A percentile compares a stretch with the other conserved stretches of the same genome.
Conservation (phyloP, 208 protist genomes). For the Trypanosoma theileri region DNA sequence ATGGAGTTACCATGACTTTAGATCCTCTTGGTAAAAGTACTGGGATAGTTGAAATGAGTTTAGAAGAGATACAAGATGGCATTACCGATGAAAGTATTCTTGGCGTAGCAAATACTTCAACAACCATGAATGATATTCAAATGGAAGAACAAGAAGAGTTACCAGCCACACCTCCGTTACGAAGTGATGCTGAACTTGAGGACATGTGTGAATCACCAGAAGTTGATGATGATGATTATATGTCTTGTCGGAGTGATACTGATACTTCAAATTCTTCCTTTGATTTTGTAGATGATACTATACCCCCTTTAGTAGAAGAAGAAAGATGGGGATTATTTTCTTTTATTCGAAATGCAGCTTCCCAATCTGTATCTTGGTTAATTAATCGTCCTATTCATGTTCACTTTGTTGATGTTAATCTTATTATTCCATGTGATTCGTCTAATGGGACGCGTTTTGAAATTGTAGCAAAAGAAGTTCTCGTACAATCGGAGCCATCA, state of each 20-base stretch:
- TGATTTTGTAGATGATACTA: constrained; percentile 3
- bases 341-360: constrained; percentile 41
- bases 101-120: constrained; percentile 22
- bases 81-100: constrained; percentile 61
- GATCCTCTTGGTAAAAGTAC: constrained; percentile 22
- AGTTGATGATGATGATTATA: constrained; percentile 51
- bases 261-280: constrained; percentile 34
- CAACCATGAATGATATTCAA: constrained; percentile 6
- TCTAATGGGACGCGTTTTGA: constrained; percentile 40
- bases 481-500: constrained; percentile 46
- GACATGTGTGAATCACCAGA: not conserved
- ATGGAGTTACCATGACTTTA: constrained; percentile 32
- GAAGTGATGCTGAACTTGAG: not conserved
- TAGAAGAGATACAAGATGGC: constrained; percentile 47
- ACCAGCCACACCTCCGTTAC: not conserved
- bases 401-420: constrained; percentile 35
- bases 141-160: not conserved
- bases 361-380: constrained; percentile 62
- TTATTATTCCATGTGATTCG: constrained; percentile 48
- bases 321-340: constrained; percentile 38
- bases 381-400: constrained; percentile 65
- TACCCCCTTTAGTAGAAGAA: not conserved
- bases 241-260: constrained; percentile 65
- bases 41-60: constrained; percentile 29
- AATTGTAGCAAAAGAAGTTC: constrained; percentile 37